These are phyloP conservation scores for Tephrocybe sp. DNA, from an alignment of 768 basidiomycete species.

Conservation along the genomic window DNA sequence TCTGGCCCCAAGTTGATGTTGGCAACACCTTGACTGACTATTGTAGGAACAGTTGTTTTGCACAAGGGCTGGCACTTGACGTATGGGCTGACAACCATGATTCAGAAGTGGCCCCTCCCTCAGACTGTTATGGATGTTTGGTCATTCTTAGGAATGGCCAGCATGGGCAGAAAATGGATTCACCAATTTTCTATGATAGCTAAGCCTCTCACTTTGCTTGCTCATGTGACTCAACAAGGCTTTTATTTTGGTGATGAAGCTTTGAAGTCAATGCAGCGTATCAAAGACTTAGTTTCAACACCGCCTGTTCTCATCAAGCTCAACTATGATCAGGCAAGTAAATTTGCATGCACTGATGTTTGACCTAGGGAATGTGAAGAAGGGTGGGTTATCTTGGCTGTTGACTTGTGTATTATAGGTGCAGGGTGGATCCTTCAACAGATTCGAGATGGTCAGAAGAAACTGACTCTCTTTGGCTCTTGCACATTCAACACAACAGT, in stretches of 20 bases:
- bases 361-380: slow-evolving; percentile 1
- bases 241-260: slow-evolving; percentile 26
- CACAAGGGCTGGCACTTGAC: slow-evolving; percentile 9
- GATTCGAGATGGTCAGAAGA: too few species aligned
- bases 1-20: slow-evolving; percentile 30
- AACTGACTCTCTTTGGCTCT: too few species aligned
- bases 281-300: slow-evolving; percentile 19
- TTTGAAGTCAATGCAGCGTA: slow-evolving; percentile 21
- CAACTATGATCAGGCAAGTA: slow-evolving; percentile 24
- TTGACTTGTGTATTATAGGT: slow-evolving; percentile 30
- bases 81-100: slow-evolving; percentile 17
- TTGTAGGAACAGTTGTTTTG: slow-evolving; percentile 29
- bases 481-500: too few species aligned
- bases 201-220: slow-evolving; percentile 22
- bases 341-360: neutral
- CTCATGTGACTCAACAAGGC: neutral
- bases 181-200: slow-evolving; percentile 18
- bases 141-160: slow-evolving; percentile 23
- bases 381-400: slow-evolving; percentile 27
- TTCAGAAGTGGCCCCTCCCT: slow-evolving; percentile 26
- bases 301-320: slow-evolving; percentile 30
- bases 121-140: neutral
- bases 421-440: slow-evolving; percentile 20
- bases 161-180: slow-evolving; percentile 24
- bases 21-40: slow-evolving; percentile 16